Conservation (phyloP, 306 rosid genomes). For the Acacia confusa region DNA sequence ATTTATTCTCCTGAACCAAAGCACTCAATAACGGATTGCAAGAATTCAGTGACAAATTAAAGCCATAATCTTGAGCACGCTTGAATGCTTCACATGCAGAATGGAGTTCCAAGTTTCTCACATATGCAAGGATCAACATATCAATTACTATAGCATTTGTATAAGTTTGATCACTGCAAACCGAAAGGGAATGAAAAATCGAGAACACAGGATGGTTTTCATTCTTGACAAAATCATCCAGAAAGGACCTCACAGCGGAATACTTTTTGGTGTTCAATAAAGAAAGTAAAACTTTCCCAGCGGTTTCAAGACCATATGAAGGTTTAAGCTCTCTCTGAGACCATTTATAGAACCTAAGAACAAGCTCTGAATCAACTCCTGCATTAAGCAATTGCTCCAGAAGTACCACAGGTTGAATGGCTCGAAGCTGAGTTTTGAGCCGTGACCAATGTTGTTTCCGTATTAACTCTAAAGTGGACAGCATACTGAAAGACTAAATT, state of each 20-base stretch:
- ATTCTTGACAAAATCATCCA: slow-evolving; percentile 56
- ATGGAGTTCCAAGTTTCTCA: slow-evolving; percentile 40
- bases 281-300: slow-evolving; percentile 51
- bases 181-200: slow-evolving; percentile 51
- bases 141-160: slow-evolving; percentile 52
- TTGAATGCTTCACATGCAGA: slow-evolving; percentile 58
- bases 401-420: slow-evolving; percentile 39
- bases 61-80: slow-evolving; percentile 66
- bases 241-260: slow-evolving; percentile 58
- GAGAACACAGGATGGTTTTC: slow-evolving; percentile 51
- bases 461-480: slow-evolving; percentile 54
- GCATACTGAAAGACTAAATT: slow-evolving; percentile 26
- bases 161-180: slow-evolving; percentile 28
- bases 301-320: slow-evolving; percentile 49
- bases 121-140: slow-evolving; percentile 67
- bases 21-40: slow-evolving; percentile 68
- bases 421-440: slow-evolving; percentile 55
- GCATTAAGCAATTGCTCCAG: slow-evolving; percentile 54
- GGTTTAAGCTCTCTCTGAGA: slow-evolving; percentile 53
- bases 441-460: slow-evolving; percentile 71
- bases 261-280: slow-evolving; percentile 54
- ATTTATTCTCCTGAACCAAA: slow-evolving; percentile 56
- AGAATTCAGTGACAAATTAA: slow-evolving; percentile 49
- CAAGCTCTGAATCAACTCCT: slow-evolving; percentile 54
- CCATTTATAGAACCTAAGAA: slow-evolving; percentile 69